These are phyloP conservation scores for Schizochytrium sp. DNA, from an alignment of 108 stramenopile genomes.

Conservation along the genomic window DNA sequence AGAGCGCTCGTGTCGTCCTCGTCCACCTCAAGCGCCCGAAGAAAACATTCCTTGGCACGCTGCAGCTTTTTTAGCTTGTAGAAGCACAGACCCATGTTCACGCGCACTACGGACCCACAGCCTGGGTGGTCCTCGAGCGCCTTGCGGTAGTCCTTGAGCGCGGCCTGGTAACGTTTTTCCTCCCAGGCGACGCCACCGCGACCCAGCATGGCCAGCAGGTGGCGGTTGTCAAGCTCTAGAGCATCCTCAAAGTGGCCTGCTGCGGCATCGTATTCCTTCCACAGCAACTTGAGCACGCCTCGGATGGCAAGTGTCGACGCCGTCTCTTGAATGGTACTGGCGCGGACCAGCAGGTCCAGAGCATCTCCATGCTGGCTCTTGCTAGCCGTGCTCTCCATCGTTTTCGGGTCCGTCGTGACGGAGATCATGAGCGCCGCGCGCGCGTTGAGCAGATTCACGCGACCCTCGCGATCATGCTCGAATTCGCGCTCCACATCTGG, in stretches of 20 bases:
- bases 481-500: not conserved
- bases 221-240: not conserved
- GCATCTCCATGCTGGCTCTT: not conserved
- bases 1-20: not conserved
- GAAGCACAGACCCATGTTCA: not conserved
- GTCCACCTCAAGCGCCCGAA: not conserved
- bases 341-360: not conserved
- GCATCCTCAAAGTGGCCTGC: not conserved
- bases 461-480: not conserved
- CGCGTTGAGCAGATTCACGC: not conserved
- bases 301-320: not conserved
- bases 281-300: not conserved
- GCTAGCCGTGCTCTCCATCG: not conserved
- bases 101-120: not conserved
- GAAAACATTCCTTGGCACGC: not conserved
- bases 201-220: not conserved
- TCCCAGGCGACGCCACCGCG: not conserved
- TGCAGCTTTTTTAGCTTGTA: not conserved
- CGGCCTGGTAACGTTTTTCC: not conserved
- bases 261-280: not conserved
- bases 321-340: not conserved
- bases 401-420: not conserved
- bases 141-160: not conserved
- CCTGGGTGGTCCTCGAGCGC: not conserved
- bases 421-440: not conserved